phyloP scores from a whole-genome alignment of 768 basidiomycete species.

The Candolleomyces efflorescens region DNA sequence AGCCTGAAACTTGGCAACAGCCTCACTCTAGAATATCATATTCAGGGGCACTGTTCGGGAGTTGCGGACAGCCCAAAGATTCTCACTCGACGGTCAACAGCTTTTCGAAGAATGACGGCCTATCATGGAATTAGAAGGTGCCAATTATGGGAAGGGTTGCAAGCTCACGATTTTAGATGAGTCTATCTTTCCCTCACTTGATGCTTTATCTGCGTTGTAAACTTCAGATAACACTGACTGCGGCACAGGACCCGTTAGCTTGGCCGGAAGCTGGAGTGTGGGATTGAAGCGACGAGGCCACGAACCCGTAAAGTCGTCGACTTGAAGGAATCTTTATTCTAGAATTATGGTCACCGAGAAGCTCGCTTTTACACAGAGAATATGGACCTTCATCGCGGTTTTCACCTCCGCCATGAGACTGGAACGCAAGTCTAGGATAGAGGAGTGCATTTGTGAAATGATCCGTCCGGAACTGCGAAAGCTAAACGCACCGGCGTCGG shows the following conservation, averaged over 20 bases:
- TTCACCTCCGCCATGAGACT: constrained; percentile 54
- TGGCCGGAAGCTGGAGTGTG: background rate
- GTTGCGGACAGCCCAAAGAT: background rate
- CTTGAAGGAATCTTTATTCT: constrained; percentile 54
- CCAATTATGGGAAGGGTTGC: background rate
- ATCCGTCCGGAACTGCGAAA: background rate
- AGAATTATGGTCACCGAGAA: constrained; percentile 2
- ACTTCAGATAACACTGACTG: constrained; percentile 71
- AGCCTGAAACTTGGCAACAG: constrained; percentile 49
- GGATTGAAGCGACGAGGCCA: background rate
- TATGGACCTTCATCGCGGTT: constrained; percentile 61
- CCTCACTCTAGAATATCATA: constrained; percentile 42
- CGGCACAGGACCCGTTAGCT: background rate
- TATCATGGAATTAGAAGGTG: constrained; percentile 10
- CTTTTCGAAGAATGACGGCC: constrained; percentile 52
- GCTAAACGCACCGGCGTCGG: background rate
- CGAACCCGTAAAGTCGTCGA: constrained; percentile 59
- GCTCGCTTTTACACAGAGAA: background rate
- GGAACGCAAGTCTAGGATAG: constrained; percentile 46
- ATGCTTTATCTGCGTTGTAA: constrained; percentile 59
- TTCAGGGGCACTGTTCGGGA: background rate
- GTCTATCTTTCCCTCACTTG: constrained; percentile 33
- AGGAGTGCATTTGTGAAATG: background rate
- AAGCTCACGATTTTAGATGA: constrained; percentile 41
- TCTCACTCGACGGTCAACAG: constrained; percentile 54